phyloP scores from a whole-genome alignment of 441 rosid species.

The Aleurites moluccanus region DNA sequence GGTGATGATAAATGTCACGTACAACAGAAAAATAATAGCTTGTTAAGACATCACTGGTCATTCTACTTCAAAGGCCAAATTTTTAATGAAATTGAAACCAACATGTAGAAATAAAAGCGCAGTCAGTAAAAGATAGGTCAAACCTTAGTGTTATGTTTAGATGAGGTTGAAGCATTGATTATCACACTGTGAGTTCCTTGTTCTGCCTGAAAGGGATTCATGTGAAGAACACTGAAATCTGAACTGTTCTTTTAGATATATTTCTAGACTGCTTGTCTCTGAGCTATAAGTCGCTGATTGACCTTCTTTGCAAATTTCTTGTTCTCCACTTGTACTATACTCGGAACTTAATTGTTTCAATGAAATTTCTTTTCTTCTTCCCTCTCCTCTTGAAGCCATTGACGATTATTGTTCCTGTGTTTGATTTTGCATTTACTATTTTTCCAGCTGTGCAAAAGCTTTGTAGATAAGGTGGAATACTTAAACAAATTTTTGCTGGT shows the following conservation, averaged over 20 bases:
- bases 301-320: neutral
- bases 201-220: neutral
- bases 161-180: neutral
- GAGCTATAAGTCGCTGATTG: no score
- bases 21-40: neutral
- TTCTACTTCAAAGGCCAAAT: neutral
- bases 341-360: neutral
- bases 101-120: neutral
- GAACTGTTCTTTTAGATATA: neutral
- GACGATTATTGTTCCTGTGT: neutral
- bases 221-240: neutral
- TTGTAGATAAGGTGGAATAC: neutral
- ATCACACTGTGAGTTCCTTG: neutral
- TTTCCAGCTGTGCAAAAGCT: constrained; percentile 3
- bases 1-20: neutral
- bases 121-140: neutral
- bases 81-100: neutral
- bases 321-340: neutral
- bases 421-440: neutral
- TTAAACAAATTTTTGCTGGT: constrained; percentile 9
- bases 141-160: neutral
- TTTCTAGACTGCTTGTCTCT: neutral
- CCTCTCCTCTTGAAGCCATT: neutral
- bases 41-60: neutral
- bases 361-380: neutral